Evolutionary conservation across 2,329 filamentous ascomycete genomes (phyloP), one percentile per base, ranked within the genome.

Genomic region (Paraconiothyrium sp.): DNA sequence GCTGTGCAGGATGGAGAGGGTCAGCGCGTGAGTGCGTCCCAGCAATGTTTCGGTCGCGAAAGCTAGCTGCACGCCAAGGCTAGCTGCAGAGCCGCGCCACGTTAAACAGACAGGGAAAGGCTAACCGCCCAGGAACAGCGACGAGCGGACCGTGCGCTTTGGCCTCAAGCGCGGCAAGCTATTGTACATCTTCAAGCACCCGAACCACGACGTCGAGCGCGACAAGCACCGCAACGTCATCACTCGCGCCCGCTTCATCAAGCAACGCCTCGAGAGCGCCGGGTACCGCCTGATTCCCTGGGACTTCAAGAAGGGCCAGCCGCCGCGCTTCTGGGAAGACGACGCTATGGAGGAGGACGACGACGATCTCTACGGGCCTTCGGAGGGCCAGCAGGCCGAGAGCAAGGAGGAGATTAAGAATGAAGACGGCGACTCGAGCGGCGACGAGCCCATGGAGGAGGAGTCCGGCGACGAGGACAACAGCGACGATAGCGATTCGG

Each of bases 261-360:
- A 71, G 62, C 9, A 49, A 43, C 59, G 59, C 30, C 65, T 71
- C 60, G 67, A 69, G 60, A 11, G 20, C 35, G 61, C 56, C 39
- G 67, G 68, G 20, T 71, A 69, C 60, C 61, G 60, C 22, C 62
- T 68, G 14, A 68, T 69, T n/a, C 68, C 68, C 51, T 71, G 68
- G 67, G 67, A 71, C 63, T 69, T 67, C 63, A 71, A 71, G 58
- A 69, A 69, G 58, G 60, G 61, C 60, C 55, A 68, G 59, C 68
- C 65, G 61, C 68, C 66, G 46, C 65, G 55, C 30, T 71, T 71
- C 63, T 69, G 66, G 67, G 63, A 63, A 35, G 54, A 62, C 34
- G 24, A 22, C 62, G 63, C 58, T 41, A 84, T 84, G 83, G 82
- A 84, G 44, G 83, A 84, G 63, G 83, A 84, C 64, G 83, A 85